Evolutionary conservation across 2,329 filamentous ascomycete genomes (phyloP), one percentile per base, ranked within the genome.

Genomic region (Talaromyces sp.): DNA sequence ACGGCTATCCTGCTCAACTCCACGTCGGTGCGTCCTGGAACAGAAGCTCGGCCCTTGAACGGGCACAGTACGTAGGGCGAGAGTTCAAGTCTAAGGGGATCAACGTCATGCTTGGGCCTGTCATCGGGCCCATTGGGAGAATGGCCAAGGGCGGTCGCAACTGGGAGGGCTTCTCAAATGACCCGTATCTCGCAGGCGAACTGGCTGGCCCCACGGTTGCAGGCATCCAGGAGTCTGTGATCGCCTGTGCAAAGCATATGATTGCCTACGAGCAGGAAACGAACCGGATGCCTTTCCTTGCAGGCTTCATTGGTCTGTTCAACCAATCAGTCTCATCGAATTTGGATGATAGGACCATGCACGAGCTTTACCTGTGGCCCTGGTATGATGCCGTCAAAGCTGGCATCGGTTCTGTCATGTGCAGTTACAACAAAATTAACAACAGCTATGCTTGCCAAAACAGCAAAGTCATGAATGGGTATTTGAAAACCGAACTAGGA

Each of bases 391-490:
- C 83, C 0, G 72, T 89, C 3, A 77, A 72, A 11, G 84, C 85
- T 4, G 85, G 85, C 0, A 81, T 80, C 0, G 81, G 78, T 0
- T 82, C 81, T 0, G 73, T 88, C 43, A 89, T 89, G 86, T 89
- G 86, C 64, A 75, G 70, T 0, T 79, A 79, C 55, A 68, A 79
- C 68, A 88, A 90, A 69, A 71, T 92, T 74, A 96, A 96, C 78
- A 91, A 91, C 74, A 90, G 86, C 8, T 91, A 91, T 66, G 82
- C 76, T 21, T 95, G 91, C 75, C 89, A 93, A 69, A 95, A 95
- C 78, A 89, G 87, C 31, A 87, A 89, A 68, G 75, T 89, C 10
- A 77, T 91, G 65, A 95, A 95, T 70, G 85, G 86, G 51, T 76
- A 95, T 2, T 80, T 95, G 66, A 95, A 95, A 77, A 83, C 84